Conservation (phyloP, 768 basidiomycete species). For the Agaricus blazei region DNA sequence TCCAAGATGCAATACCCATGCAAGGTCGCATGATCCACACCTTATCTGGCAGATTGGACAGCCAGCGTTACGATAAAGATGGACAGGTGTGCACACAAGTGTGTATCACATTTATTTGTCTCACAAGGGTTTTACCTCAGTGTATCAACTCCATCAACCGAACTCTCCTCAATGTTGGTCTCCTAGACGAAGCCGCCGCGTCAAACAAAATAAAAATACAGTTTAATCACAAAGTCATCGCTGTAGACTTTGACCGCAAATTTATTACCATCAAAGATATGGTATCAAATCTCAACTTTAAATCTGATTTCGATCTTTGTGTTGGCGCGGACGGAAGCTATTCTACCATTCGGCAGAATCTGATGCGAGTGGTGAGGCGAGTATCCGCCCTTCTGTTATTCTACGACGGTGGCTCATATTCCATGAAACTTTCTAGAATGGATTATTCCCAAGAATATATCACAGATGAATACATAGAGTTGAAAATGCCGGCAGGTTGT, state of each 20-base stretch:
- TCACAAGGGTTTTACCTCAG: constrained; percentile 33
- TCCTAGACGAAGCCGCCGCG: constrained; percentile 72
- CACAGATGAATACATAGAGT: constrained; percentile 92
- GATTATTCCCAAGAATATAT: constrained; percentile 95
- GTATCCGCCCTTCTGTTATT: constrained; percentile 13
- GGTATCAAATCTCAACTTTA: constrained; percentile 34
- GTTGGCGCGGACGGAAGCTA: constrained; percentile 94
- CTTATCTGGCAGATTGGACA: constrained; percentile 61
- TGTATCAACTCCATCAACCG: constrained; percentile 94
- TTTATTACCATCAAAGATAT: constrained; percentile 48
- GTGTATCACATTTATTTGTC: constrained; percentile 7
- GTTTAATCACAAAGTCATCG: constrained; percentile 78
- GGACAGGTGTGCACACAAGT: constrained; percentile 61
- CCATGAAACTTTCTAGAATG: constrained; percentile 59
- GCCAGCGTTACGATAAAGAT: constrained; percentile 84
- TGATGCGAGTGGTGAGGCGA: constrained; percentile 93
- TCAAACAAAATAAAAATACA: constrained; percentile 58
- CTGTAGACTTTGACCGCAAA: constrained; percentile 70
- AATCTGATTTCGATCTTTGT: constrained; percentile 68
- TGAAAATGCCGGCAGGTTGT: constrained; percentile 85
- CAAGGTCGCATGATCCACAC: constrained; percentile 94
- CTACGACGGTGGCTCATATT: not conserved
- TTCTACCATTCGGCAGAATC: constrained; percentile 84
- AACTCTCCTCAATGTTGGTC: constrained; percentile 75
- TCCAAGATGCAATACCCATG: constrained; percentile 88